phyloP scores from a whole-genome alignment of 1,284 basidiomycete species.

The Entoloma clypeatum region DNA sequence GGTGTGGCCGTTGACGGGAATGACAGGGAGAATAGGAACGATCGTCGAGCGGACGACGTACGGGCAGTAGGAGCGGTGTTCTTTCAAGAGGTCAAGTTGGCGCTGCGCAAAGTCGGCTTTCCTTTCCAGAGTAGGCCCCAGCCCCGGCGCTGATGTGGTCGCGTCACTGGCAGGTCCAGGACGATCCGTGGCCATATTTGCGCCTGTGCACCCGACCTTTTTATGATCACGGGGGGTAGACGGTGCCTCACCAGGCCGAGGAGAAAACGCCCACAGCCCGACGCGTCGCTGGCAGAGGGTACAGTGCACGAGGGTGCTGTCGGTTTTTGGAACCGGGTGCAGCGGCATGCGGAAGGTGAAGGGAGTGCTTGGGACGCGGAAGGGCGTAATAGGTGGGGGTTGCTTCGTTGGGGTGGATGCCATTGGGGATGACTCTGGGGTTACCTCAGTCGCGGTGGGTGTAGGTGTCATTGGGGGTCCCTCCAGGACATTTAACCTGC shows the following conservation, averaged over 20 bases:
- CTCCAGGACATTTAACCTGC: too few relatives aligned
- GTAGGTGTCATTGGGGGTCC: conserved; percentile 17
- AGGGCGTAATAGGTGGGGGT: conserved; percentile 12
- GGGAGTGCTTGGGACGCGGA: conserved; percentile 12
- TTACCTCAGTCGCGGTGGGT: neutral
- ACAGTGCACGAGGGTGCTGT: conserved; percentile 58
- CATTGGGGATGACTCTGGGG: neutral
- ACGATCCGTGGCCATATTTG: conserved; percentile 1
- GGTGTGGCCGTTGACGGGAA: conserved; percentile 20
- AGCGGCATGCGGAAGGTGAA: conserved; percentile 28
- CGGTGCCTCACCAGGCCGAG: conserved; percentile 19
- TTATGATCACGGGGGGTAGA: conserved; percentile 9
- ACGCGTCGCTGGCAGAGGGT: conserved; percentile 68
- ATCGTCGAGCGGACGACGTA: conserved; percentile 69
- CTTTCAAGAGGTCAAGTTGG: conserved; percentile 68
- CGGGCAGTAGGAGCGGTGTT: conserved; percentile 79
- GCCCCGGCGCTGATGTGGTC: conserved; percentile 2
- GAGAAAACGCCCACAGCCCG: conserved; percentile 70
- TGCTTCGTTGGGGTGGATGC: conserved; percentile 7
- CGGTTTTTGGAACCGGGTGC: conserved; percentile 28
- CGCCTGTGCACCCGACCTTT: conserved; percentile 3
- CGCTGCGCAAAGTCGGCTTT: conserved; percentile 38
- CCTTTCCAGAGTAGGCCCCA: conserved; percentile 16
- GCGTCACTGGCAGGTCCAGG: neutral
- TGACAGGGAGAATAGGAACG: conserved; percentile 55